Conservation (phyloP, 139 green algal genomes). For the Trebouxia sp. region DNA sequence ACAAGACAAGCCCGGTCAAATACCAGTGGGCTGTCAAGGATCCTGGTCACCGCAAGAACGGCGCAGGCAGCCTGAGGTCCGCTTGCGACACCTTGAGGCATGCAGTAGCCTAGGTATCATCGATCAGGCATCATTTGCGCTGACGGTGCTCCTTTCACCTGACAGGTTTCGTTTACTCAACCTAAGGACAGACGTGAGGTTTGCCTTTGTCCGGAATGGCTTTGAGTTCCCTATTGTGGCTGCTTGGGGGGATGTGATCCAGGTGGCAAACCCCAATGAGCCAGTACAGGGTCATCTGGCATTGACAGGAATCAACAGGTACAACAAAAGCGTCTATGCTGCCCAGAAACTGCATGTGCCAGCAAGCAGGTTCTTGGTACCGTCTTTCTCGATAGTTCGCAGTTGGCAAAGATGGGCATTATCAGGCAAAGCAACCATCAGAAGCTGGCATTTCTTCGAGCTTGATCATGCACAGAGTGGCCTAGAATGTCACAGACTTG, state of each 20-base stretch:
- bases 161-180: conserved; percentile 49
- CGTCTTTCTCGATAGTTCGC: no score
- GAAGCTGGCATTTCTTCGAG: neutral
- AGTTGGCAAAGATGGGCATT: neutral
- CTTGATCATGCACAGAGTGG: neutral
- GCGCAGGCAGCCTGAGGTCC: neutral
- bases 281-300: conserved; percentile 52
- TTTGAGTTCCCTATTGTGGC: conserved; percentile 36
- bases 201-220: conserved; percentile 38
- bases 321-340: neutral
- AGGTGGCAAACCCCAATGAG: conserved; percentile 45
- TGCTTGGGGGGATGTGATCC: conserved; percentile 33
- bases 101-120: neutral
- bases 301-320: conserved; percentile 47
- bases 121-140: neutral
- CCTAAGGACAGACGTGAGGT: conserved; percentile 34
- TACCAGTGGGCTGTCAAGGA: conserved; percentile 32
- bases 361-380: neutral
- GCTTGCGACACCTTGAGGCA: no score
- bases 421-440: neutral
- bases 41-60: neutral
- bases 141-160: neutral
- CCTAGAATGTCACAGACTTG: neutral
- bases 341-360: neutral
- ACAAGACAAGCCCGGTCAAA: conserved; percentile 35